phyloP scores from a whole-genome alignment of 768 basidiomycete genomes.

The Lentinula detonsa region DNA sequence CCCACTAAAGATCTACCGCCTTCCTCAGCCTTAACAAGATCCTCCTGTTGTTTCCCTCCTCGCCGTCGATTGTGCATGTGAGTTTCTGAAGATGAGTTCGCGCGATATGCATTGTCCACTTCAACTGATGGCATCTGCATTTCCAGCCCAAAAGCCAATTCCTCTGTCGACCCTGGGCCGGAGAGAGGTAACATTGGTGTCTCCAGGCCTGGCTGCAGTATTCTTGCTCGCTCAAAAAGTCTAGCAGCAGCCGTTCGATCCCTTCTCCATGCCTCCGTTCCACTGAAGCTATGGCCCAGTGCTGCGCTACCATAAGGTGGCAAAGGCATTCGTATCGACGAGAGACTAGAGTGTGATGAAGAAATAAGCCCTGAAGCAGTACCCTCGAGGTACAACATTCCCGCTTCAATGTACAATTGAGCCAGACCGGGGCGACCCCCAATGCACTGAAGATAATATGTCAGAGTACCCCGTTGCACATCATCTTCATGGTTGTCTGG shows the following conservation, averaged over 20 bases:
- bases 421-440: constrained; percentile 66
- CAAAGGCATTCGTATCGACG: constrained; percentile 66
- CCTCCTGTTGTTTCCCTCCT: constrained; percentile 51
- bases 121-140: constrained; percentile 68
- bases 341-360: constrained; percentile 70
- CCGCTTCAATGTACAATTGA: constrained; percentile 73
- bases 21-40: constrained; percentile 24
- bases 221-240: constrained; percentile 67
- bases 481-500: constrained; percentile 23
- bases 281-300: constrained; percentile 21
- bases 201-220: constrained; percentile 56
- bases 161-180: constrained; percentile 23
- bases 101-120: constrained; percentile 22
- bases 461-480: constrained; percentile 41
- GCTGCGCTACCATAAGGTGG: constrained; percentile 32
- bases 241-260: constrained; percentile 66
- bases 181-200: constrained; percentile 57
- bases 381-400: constrained; percentile 77
- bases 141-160: constrained; percentile 18
- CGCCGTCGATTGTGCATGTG: constrained; percentile 40
- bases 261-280: constrained; percentile 67
- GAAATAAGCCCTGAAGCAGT: constrained; percentile 66
- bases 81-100: constrained; percentile 23
- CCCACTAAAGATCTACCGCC: constrained; percentile 21
- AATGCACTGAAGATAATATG: constrained; percentile 60